Evolutionary conservation across 805 yeast genomes (phyloP).

Genomic region (Yarrowia sp.): DNA sequence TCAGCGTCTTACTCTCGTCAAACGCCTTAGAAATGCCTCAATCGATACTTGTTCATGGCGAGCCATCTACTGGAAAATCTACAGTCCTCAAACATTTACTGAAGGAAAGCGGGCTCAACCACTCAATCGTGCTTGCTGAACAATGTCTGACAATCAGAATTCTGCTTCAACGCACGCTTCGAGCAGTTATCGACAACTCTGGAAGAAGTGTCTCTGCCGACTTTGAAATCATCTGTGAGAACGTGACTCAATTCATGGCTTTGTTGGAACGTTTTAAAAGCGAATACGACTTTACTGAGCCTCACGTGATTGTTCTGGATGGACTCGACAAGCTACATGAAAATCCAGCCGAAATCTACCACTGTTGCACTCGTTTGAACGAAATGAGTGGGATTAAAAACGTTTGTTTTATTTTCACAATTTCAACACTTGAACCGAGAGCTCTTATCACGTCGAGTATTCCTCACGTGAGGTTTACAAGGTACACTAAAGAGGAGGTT

Average conservation of each 20-base stretch:
- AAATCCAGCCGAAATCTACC: constrained; percentile 42
- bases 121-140: constrained; percentile 47
- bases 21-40: constrained; percentile 36
- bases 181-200: constrained; percentile 42
- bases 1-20: constrained; percentile 30
- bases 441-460: constrained; percentile 42
- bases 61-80: constrained; percentile 51
- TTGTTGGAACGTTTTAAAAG: constrained; percentile 42
- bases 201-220: constrained; percentile 36
- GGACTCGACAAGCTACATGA: constrained; percentile 51
- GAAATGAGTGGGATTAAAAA: constrained; percentile 45
- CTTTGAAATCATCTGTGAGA: constrained; percentile 42
- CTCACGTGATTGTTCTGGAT: constrained; percentile 52
- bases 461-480: constrained; percentile 48
- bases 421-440: constrained; percentile 47
- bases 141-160: constrained; percentile 50
- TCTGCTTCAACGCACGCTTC: constrained; percentile 48
- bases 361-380: constrained; percentile 44
- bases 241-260: constrained; percentile 45
- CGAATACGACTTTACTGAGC: constrained; percentile 39
- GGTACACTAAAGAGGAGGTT: constrained; percentile 45
- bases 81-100: constrained; percentile 41
- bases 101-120: constrained; percentile 34
- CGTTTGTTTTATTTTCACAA: constrained; percentile 45
- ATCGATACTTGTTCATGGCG: constrained; percentile 49